Conservation (phyloP, 2,329 filamentous ascomycete species). For the Raffaelea arxii region DNA sequence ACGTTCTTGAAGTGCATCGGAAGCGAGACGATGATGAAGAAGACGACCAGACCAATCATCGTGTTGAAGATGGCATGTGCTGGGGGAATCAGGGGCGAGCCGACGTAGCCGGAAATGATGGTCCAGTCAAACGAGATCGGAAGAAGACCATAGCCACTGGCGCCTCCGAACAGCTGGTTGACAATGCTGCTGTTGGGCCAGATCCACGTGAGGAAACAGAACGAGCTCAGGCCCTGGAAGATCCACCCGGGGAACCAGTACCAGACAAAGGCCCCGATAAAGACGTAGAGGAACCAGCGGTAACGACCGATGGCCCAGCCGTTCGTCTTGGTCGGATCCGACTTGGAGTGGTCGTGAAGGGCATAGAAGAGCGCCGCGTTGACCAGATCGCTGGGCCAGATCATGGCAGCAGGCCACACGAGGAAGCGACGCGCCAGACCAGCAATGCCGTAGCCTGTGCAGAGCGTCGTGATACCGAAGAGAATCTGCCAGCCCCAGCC, state of each 20-base stretch:
- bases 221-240: slow-evolving; percentile 36
- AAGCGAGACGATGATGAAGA: slow-evolving; percentile 47
- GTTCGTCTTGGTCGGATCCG: slow-evolving; percentile 39
- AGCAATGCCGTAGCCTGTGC: slow-evolving; percentile 56
- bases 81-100: slow-evolving; percentile 39
- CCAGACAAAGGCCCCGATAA: slow-evolving; percentile 41
- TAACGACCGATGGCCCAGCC: slow-evolving; percentile 58
- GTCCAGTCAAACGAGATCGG: slow-evolving; percentile 29
- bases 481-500: slow-evolving; percentile 51
- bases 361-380: slow-evolving; percentile 55
- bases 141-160: slow-evolving; percentile 25
- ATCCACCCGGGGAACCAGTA: slow-evolving; percentile 48
- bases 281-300: slow-evolving; percentile 50
- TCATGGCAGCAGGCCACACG: slow-evolving; percentile 52
- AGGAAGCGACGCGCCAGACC: slow-evolving; percentile 50
- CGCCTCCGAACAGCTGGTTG: slow-evolving; percentile 37
- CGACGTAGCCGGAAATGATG: slow-evolving; percentile 36
- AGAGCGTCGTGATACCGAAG: slow-evolving; percentile 49
- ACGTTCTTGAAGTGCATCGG: slow-evolving; percentile 47
- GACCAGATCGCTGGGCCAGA: slow-evolving; percentile 52
- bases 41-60: slow-evolving; percentile 40
- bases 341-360: slow-evolving; percentile 49
- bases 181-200: slow-evolving; percentile 33
- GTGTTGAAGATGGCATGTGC: slow-evolving; percentile 49
- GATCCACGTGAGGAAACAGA: slow-evolving; percentile 37